phyloP scores from a whole-genome alignment of 495 filamentous ascomycete species.

The Aspergillus coremiiformis region DNA sequence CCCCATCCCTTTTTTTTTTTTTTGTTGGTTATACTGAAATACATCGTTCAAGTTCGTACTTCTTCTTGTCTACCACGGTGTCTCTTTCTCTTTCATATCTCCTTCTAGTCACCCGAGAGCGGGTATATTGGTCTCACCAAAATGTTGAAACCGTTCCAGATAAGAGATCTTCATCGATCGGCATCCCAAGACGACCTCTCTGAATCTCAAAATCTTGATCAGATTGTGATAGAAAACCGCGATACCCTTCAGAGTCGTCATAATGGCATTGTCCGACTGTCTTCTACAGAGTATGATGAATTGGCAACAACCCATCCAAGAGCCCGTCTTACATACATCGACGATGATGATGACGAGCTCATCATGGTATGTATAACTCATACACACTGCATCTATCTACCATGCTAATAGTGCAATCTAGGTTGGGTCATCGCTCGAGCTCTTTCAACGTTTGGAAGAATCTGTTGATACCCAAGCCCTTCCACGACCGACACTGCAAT shows the following conservation, averaged over 20 bases:
- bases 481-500: slow-evolving; percentile 5
- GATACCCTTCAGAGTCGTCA: neutral
- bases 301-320: slow-evolving; percentile 42
- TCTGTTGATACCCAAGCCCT: slow-evolving; percentile 15
- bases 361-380: slow-evolving; percentile 41
- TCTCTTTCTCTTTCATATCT: neutral
- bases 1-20: too few relatives aligned
- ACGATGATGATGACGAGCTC: slow-evolving; percentile 48
- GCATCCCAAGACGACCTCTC: slow-evolving; percentile 3
- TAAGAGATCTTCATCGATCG: slow-evolving; percentile 31
- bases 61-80: neutral
- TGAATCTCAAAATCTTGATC: neutral
- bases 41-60: neutral
- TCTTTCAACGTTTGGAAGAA: slow-evolving; percentile 45
- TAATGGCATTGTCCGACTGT: slow-evolving; percentile 32
- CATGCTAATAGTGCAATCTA: slow-evolving; percentile 17
- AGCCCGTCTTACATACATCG: slow-evolving; percentile 45
- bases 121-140: neutral
- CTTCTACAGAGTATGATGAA: slow-evolving; percentile 42
- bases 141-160: slow-evolving; percentile 41
- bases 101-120: neutral
- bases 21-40: neutral
- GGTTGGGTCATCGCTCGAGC: slow-evolving; percentile 47
- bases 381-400: neutral
- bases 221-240: neutral